A percentile compares a stretch with the other conserved stretches of the same genome.
Evolutionary conservation across 176 grass and related monocot genomes (phyloP).

Genomic region (Aechmea fasciata): DNA sequence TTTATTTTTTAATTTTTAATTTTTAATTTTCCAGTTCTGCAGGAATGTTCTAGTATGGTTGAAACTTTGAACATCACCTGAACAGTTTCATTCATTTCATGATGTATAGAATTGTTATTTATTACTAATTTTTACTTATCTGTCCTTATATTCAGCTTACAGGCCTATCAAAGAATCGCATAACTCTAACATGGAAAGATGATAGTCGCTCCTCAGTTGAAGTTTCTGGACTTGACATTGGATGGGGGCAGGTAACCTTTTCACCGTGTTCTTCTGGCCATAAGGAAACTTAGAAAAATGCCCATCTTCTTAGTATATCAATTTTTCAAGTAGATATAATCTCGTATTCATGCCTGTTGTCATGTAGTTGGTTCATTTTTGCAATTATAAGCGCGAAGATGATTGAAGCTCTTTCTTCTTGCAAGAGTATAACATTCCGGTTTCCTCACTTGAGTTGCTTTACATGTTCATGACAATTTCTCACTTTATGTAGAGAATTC

Average conservation of each 20-base stretch:
- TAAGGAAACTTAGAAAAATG: background rate
- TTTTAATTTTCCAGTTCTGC: too few species aligned
- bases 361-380: background rate
- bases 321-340: background rate
- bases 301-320: background rate
- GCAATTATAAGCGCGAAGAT: background rate
- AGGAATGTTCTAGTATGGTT: too few species aligned
- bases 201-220: slow-evolving; percentile 64
- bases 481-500: slow-evolving; percentile 39
- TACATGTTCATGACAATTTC: slow-evolving; percentile 3
- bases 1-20: too few species aligned
- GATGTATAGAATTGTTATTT: too few species aligned
- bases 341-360: background rate
- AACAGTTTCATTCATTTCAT: too few species aligned
- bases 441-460: background rate
- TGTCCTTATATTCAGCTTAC: slow-evolving; percentile 50
- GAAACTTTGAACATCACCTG: too few species aligned
- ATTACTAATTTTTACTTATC: slow-evolving; percentile 13
- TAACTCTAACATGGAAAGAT: slow-evolving; percentile 71
- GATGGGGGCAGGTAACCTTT: slow-evolving; percentile 82
- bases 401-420: background rate
- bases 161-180: slow-evolving; percentile 45
- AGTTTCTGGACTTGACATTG: slow-evolving; percentile 92
- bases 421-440: background rate
- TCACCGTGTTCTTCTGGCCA: background rate